A percentile compares a stretch with the other conserved stretches of the same genome.
Conservation (phyloP, 495 filamentous ascomycete species). For the Arthonia radiata region DNA sequence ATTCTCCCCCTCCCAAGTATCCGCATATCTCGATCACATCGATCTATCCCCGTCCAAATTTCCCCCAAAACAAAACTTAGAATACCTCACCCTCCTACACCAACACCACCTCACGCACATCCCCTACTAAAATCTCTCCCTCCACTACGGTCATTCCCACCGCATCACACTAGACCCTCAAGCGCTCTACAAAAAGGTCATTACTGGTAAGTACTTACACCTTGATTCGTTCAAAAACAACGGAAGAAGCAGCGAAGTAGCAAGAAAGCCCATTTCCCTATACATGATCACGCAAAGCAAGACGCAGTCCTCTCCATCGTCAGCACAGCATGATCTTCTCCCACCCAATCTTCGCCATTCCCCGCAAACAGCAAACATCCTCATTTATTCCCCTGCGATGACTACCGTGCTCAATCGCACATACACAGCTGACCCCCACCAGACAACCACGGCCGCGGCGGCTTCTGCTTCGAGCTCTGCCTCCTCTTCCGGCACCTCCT, state of each 20-base stretch:
- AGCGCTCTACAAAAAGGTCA: constrained; percentile 4
- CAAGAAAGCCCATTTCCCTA: too few species aligned
- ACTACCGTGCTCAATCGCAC: too few species aligned
- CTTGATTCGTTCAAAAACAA: too few species aligned
- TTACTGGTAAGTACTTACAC: too few species aligned
- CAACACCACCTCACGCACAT: constrained; percentile 4
- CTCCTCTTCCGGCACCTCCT: constrained; percentile 8
- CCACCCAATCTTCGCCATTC: too few species aligned
- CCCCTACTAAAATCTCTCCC: constrained; percentile 7
- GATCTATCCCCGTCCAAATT: constrained; percentile 3
- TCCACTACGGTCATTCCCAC: constrained; percentile 5
- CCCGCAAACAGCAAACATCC: too few species aligned
- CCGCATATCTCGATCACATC: constrained; percentile 7
- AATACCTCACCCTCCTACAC: constrained; percentile 5
- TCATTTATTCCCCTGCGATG: too few species aligned
- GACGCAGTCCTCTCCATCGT: too few species aligned
- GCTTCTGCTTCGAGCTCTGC: constrained; percentile 8
- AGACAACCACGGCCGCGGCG: constrained; percentile 5
- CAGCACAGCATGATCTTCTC: too few species aligned
- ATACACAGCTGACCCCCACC: too few species aligned
- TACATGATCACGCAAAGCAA: too few species aligned
- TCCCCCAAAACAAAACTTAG: constrained; percentile 1
- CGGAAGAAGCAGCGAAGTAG: too few species aligned
- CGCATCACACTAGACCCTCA: constrained; percentile 5
- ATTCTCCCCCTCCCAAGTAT: constrained; percentile 6